Conservation (phyloP, 768 basidiomycete genomes). For the Solioccasus polychromus region DNA sequence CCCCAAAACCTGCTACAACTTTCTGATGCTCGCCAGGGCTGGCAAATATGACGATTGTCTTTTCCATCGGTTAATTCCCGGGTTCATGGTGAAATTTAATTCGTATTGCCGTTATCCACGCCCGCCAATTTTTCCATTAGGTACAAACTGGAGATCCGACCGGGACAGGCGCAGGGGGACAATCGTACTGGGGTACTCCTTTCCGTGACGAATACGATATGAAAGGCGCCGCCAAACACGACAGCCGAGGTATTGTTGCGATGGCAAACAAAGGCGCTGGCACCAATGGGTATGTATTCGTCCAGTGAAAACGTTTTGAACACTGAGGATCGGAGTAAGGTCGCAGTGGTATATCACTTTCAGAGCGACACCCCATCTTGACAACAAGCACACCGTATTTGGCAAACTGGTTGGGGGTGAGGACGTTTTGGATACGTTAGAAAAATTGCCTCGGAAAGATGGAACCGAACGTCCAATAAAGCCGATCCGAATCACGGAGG, state of each 20-base stretch:
- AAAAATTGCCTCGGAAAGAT: constrained; percentile 74
- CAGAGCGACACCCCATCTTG: constrained; percentile 75
- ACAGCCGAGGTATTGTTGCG: constrained; percentile 77
- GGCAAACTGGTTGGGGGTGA: constrained; percentile 97
- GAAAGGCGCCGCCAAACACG: constrained; percentile 86
- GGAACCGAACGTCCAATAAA: constrained; percentile 88
- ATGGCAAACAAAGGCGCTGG: constrained; percentile 96
- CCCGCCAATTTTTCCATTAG: constrained; percentile 37
- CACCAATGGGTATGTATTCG: constrained; percentile 68
- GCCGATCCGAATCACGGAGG: constrained; percentile 78
- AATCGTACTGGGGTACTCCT: constrained; percentile 92
- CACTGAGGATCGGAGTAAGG: constrained; percentile 35
- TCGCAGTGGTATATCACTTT: constrained; percentile 96
- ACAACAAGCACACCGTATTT: constrained; percentile 95
- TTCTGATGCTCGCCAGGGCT: constrained; percentile 85
- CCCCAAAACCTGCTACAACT: constrained; percentile 98
- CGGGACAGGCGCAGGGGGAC: constrained; percentile 91
- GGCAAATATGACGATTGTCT: constrained; percentile 89
- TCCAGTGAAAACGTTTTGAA: background rate
- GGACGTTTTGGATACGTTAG: constrained; percentile 81
- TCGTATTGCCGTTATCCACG: background rate
- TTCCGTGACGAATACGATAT: constrained; percentile 93
- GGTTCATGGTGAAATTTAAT: constrained; percentile 74
- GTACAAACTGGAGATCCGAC: constrained; percentile 98
- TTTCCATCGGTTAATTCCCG: constrained; percentile 92